Percentiles rank a stretch among this genome's conserved stretches.
Conservation (phyloP, 2,329 filamentous ascomycete species). For the Pseudomassariella vexata region DNA sequence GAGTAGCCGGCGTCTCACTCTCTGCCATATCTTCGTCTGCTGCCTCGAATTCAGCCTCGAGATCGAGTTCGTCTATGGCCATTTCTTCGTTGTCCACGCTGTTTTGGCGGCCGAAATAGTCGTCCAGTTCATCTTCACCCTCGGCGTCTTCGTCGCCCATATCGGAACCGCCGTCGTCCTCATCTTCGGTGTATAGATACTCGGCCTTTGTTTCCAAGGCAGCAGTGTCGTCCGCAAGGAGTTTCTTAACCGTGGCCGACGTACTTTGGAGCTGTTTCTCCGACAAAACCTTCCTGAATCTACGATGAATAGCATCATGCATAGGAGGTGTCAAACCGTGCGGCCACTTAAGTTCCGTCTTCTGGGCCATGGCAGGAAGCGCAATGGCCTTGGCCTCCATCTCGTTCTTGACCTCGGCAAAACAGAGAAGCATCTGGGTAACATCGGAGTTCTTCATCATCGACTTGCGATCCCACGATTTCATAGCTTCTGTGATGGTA, state of each 20-base stretch:
- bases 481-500: conserved; percentile 85
- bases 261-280: conserved; percentile 81
- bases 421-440: conserved; percentile 81
- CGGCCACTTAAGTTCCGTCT: conserved; percentile 66
- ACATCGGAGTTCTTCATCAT: conserved; percentile 88
- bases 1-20: conserved; percentile 32
- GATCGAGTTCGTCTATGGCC: conserved; percentile 48
- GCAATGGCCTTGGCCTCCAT: conserved; percentile 59
- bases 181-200: conserved; percentile 50
- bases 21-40: conserved; percentile 12
- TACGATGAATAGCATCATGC: conserved; percentile 74
- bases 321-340: conserved; percentile 86
- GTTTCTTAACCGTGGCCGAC: conserved; percentile 69
- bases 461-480: conserved; percentile 83
- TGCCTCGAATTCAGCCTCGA: conserved; percentile 44
- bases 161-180: conserved; percentile 26
- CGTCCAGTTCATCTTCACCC: conserved; percentile 51
- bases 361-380: conserved; percentile 63
- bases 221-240: conserved; percentile 64
- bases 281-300: conserved; percentile 78
- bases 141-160: conserved; percentile 43
- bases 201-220: conserved; percentile 58
- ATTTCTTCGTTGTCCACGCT: conserved; percentile 56
- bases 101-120: conserved; percentile 25
- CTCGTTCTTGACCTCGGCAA: conserved; percentile 61